Percentiles rank a stretch among this genome's conserved stretches.
Evolutionary conservation across 257 asterid species (phyloP).

Genomic region (Solanum gandarillasii): DNA sequence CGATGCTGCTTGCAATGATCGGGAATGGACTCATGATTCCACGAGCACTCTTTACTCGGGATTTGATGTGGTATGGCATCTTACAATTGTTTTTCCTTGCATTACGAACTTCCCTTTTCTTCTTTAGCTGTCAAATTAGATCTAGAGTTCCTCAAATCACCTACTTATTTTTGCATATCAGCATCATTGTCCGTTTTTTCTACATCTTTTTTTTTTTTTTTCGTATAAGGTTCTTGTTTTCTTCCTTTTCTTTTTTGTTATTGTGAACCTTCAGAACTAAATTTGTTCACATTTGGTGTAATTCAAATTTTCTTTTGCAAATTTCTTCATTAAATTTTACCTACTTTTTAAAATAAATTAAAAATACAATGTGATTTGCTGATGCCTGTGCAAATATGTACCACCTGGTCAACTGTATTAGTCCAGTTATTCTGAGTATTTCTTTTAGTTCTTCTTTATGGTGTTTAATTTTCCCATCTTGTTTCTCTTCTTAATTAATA

Average conservation of each 20-base stretch:
- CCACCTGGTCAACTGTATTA: neutral
- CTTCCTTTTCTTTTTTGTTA: neutral
- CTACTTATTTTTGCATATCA: neutral
- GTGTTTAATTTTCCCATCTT: neutral
- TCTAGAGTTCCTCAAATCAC: neutral
- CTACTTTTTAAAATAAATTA: neutral
- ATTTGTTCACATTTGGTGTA: neutral
- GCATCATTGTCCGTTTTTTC: neutral
- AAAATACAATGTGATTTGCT: neutral
- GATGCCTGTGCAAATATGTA: neutral
- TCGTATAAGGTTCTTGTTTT: neutral
- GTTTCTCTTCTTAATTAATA: neutral
- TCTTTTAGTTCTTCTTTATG: neutral
- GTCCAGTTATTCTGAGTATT: neutral
- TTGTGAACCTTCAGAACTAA: neutral
- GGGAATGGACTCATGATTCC: conserved; percentile 97
- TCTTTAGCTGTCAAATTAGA: neutral
- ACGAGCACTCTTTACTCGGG: conserved; percentile 79
- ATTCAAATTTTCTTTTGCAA: neutral
- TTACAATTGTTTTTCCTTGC: neutral
- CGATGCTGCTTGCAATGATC: conserved; percentile 90
- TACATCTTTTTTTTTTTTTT: neutral
- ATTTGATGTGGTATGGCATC: conserved; percentile 72
- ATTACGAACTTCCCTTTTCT: neutral
- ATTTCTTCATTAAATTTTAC: neutral